Base-by-base conservation (phyloP, 768 basidiomycete genomes). In the Clitopilus passeckerianus region DNA sequence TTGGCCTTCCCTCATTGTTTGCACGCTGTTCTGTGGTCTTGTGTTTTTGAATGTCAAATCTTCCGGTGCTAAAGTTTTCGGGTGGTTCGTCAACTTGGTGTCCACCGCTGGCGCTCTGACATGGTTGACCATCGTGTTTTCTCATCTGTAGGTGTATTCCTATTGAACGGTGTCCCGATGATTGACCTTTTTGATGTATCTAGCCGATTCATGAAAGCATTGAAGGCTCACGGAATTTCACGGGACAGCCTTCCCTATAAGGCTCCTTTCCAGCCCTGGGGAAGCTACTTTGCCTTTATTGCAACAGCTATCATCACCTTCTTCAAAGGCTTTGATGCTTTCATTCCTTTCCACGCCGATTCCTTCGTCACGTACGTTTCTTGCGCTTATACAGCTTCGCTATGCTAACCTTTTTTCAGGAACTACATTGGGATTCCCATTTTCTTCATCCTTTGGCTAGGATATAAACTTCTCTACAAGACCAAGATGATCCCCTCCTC, bases 61-160 rank as follows among this genome's bases (percentile, higher is more conserved):
- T 0, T 80, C 80, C 1, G 75, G 79, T 63, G 78, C 80, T 6
- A 77, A 80, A 72, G 79, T 80, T 3, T 80, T 80, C 60, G 73
- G 72, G 27, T 80, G 77, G 77, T 80, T 80, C 53, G 80, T 80
- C 2, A 80, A 80, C 59, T 65, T 81, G 35, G 78, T 79, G 14
- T 77, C 78, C 7, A 79, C 78, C 1, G 78, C 78, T 59, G 80
- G 80, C 20, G 78, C 78, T 22, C 60, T 81, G 18, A 81, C 80
- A 10, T 81, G 80, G 80, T 73, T 80, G 71, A 72, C 68, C 53
- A 88, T 89, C 59, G 65, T 78, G 50, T 85, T 76, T 56, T 81
- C 81, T 5, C 86, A 88, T 67, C 83, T 87, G 82, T 86, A 66
- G 57, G 82, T n/a, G n/a, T n/a, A n/a, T n/a, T n/a, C n/a, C n/a